Percentiles rank a stretch among this genome's conserved stretches.
Evolutionary conservation across 2,329 filamentous ascomycete species (phyloP).

Genomic region (Exophiala lecanii-corni): DNA sequence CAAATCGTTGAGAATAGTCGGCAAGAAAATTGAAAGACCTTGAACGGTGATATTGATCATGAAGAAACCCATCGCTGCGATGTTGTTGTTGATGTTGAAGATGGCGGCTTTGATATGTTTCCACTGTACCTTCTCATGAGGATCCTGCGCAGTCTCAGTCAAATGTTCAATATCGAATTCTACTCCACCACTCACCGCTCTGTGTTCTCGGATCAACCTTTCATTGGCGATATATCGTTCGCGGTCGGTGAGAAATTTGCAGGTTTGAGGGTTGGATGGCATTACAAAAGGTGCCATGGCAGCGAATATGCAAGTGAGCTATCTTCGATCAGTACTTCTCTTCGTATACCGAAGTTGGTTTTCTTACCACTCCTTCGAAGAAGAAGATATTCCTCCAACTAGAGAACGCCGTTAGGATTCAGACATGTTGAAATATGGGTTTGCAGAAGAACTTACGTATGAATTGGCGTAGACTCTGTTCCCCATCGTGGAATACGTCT

Average conservation of each 20-base stretch:
- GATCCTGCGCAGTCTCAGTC: slow-evolving; percentile 16
- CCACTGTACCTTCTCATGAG: slow-evolving; percentile 18
- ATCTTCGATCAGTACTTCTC: slow-evolving; percentile 17
- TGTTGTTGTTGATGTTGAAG: slow-evolving; percentile 25
- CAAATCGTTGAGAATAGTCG: slow-evolving; percentile 39
- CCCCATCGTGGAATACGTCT: slow-evolving; percentile 21
- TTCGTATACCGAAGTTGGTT: too few relatives aligned
- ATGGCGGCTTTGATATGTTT: slow-evolving; percentile 22
- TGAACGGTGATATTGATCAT: slow-evolving; percentile 34
- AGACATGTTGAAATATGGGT: neutral
- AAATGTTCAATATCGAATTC: slow-evolving; percentile 3
- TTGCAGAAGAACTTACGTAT: slow-evolving; percentile 9
- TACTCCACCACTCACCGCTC: slow-evolving; percentile 11
- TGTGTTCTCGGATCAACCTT: slow-evolving; percentile 16
- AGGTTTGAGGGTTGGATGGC: slow-evolving; percentile 10
- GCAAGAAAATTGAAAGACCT: slow-evolving; percentile 34
- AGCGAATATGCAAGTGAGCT: slow-evolving; percentile 39
- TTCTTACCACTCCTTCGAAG: slow-evolving; percentile 44
- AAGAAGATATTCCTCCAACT: slow-evolving; percentile 54
- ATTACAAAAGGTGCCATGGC: slow-evolving; percentile 40
- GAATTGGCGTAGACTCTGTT: slow-evolving; percentile 13
- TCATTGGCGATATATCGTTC: slow-evolving; percentile 20
- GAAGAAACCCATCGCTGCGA: slow-evolving; percentile 22
- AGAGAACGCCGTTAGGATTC: slow-evolving; percentile 3
- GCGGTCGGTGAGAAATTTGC: slow-evolving; percentile 3